These are phyloP conservation scores for Phytopythium vexans DNA, from an alignment of 352 stramenopile species.

Conservation along the genomic window DNA sequence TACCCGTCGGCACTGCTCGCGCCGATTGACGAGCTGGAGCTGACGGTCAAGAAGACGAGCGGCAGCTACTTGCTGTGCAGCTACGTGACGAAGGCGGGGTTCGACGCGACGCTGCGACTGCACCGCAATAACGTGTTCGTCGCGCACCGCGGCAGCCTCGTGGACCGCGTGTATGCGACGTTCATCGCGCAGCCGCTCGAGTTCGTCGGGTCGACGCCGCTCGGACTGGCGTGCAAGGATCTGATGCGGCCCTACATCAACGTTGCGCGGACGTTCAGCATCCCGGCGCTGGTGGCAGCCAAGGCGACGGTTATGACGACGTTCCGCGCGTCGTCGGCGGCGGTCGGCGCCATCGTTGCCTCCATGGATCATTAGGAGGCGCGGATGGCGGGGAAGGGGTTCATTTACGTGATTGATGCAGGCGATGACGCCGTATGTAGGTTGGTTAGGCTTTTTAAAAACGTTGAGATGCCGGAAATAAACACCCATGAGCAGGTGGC, in stretches of 20 bases:
- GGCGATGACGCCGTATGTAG: constrained; percentile 1
- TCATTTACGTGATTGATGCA: too few species aligned
- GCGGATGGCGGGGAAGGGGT: not conserved
- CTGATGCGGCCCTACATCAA: constrained; percentile 62
- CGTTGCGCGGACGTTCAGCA: constrained; percentile 64
- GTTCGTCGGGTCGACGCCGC: constrained; percentile 62
- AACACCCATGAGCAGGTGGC: too few species aligned
- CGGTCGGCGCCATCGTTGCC: constrained; percentile 58
- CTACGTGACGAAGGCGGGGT: constrained; percentile 66
- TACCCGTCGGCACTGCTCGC: constrained; percentile 68
- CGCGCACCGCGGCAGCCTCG: constrained; percentile 59
- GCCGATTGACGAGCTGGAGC: constrained; percentile 65
- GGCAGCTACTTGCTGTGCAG: constrained; percentile 73
- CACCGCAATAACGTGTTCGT: constrained; percentile 83
- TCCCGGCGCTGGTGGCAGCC: constrained; percentile 58
- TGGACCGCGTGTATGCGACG: constrained; percentile 67
- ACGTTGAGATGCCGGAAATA: too few species aligned
- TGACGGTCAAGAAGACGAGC: constrained; percentile 80
- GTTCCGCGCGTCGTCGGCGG: constrained; percentile 62
- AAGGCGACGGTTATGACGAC: constrained; percentile 72
- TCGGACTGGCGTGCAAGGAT: constrained; percentile 55
- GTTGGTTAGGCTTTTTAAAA: not conserved
- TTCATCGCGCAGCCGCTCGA: constrained; percentile 69
- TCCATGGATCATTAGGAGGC: constrained; percentile 47
- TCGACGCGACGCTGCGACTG: constrained; percentile 53